Evolutionary conservation across 768 basidiomycete genomes (phyloP), one percentile per base, ranked within the genome.

Genomic region (Tylopilus rubrobrunneus): DNA sequence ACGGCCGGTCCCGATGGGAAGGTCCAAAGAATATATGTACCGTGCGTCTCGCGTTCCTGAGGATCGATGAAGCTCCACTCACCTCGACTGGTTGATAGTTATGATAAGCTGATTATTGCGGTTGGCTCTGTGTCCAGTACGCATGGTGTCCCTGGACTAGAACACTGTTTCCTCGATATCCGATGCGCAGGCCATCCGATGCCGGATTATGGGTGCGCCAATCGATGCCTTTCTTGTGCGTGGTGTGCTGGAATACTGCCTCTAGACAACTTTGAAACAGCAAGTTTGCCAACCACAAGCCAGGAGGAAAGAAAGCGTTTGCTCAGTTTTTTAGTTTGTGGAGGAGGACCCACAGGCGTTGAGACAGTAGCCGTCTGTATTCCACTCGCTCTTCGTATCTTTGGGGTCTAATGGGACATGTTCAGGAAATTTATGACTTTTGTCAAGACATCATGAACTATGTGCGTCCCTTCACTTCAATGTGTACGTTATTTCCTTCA

Each of bases 381-480:
- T 28, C 11, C 40, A 4, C 23, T 39, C 7, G 11, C 19, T 21
- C n/a, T 43, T 11, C 21, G 5, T 10, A 19, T 28, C 23, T 41
- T 21, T 40, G 21, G 14, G 14, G 8, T 48, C 27, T 58, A 31
- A 58, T 42, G 4, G 43, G 15, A 23, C 23, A 5, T 40, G 46
- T 49, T 39, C 62, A 82, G 78, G 97, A 99, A 76, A 90, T 99
- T 41, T 92, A 87, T 53, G 97, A 99, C 65, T 84, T 99, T 65
- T 96, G 96, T 71, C 91, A 99, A 68, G 96, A 99, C 62, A 89
- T 98, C 42, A 80, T 93, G 65, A 84, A 86, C 56, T 98, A 97
- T 66, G 95, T 94, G 55, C 54, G 88, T 74, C 37, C n/a, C 17
- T 21, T 47, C 21, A 25, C 21, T 23, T 29, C 44, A 6, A 5